Evolutionary conservation across 169 alveolate species (phyloP).

Genomic region (Perkinsus marinus): DNA sequence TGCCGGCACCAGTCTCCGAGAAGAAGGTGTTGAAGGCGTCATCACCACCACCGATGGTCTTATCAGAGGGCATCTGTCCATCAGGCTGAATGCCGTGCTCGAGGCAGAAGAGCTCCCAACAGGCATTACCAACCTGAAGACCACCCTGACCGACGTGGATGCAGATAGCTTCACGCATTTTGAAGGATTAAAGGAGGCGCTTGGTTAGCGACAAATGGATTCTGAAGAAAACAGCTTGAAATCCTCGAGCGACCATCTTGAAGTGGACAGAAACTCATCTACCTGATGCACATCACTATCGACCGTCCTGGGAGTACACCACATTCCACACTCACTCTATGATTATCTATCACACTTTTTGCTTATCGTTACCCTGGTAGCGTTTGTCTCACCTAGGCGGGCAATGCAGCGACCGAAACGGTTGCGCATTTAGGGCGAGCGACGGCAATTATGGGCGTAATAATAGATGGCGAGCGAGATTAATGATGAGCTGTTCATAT

Average conservation of each 20-base stretch:
- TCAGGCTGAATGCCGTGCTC: slow-evolving; percentile 70
- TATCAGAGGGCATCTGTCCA: slow-evolving; percentile 26
- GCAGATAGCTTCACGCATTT: slow-evolving; percentile 87
- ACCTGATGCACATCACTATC: background rate
- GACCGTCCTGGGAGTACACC: background rate
- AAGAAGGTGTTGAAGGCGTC: slow-evolving; percentile 79
- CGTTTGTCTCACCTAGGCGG: background rate
- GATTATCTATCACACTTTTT: no score
- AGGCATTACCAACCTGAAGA: slow-evolving; percentile 86
- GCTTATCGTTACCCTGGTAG: no score
- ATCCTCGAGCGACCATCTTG: no score
- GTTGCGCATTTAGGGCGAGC: background rate
- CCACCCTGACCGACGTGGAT: slow-evolving; percentile 92
- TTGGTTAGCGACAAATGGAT: background rate
- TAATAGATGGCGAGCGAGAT: background rate
- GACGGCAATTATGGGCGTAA: background rate
- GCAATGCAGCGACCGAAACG: background rate
- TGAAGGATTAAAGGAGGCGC: background rate
- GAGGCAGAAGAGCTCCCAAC: slow-evolving; percentile 78
- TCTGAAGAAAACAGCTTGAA: background rate
- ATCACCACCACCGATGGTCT: slow-evolving; percentile 63
- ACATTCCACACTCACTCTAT: no score
- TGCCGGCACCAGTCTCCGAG: slow-evolving; percentile 77
- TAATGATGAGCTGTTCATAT: background rate
- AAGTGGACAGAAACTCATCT: background rate